Evolutionary conservation across 208 protist species (phyloP).

Genomic region (Trypanosoma theileri): DNA sequence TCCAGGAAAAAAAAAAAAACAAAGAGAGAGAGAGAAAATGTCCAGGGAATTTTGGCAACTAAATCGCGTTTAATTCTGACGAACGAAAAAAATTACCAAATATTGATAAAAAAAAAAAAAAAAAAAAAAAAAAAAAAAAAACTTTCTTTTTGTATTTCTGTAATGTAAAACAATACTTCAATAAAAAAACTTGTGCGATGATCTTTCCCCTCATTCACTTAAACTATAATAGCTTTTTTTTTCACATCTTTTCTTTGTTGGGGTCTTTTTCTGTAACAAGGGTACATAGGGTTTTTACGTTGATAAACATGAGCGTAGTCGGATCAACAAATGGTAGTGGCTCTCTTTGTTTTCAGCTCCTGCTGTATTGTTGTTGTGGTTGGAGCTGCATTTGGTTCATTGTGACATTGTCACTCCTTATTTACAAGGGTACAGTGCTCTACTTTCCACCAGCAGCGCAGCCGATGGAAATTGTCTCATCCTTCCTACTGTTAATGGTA

Average conservation of each 20-base stretch:
- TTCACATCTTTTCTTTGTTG: no score
- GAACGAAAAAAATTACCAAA: no score
- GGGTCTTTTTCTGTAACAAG: no score
- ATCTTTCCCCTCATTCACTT: no score
- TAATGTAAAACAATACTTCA: no score
- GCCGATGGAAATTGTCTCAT: slow-evolving; percentile 61
- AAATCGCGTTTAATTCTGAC: no score
- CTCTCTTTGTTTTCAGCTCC: slow-evolving; percentile 62
- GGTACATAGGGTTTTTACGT: no score
- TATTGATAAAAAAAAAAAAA: no score
- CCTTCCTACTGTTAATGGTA: slow-evolving; percentile 50
- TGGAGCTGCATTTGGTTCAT: slow-evolving; percentile 56
- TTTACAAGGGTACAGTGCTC: slow-evolving; percentile 56
- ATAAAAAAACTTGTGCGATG: no score
- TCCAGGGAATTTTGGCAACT: neutral
- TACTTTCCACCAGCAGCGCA: slow-evolving; percentile 64
- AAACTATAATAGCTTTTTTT: no score
- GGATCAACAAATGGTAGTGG: slow-evolving; percentile 24
- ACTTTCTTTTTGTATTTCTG: no score
- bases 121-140: no score
- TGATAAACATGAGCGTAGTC: neutral
- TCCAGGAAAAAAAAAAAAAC: neutral
- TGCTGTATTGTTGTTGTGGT: slow-evolving; percentile 33
- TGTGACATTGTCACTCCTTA: slow-evolving; percentile 54
- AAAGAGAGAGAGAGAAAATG: neutral